Conservation (phyloP, 208 protist genomes). For the Angomonas deanei region DNA sequence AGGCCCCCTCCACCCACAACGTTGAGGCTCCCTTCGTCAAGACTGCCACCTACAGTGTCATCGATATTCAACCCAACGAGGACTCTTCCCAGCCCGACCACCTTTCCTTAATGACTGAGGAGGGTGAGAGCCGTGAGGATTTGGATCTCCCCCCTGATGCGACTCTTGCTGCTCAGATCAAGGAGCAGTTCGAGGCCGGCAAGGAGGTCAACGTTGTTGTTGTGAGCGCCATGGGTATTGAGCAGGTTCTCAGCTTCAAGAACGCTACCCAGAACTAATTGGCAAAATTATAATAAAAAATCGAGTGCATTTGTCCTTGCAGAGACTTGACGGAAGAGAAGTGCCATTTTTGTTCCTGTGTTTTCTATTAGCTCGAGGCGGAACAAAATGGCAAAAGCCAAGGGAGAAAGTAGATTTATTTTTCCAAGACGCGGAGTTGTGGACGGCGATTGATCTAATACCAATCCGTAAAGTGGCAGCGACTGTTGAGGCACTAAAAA, state of each 20-base stretch:
- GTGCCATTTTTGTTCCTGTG: neutral
- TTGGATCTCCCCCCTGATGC: conserved; percentile 92
- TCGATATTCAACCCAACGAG: conserved; percentile 93
- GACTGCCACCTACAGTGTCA: conserved; percentile 92
- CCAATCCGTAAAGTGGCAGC: no score
- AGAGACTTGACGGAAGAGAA: no score
- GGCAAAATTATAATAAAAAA: neutral
- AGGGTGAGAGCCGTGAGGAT: conserved; percentile 94
- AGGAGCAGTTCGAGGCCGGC: conserved; percentile 87
- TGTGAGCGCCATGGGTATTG: conserved; percentile 93
- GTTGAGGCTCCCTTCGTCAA: conserved; percentile 95
- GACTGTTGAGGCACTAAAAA: no score
- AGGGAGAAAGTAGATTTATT: no score
- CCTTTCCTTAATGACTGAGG: conserved; percentile 90
- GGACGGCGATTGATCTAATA: no score
- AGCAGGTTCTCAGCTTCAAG: conserved; percentile 93
- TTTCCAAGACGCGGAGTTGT: no score
- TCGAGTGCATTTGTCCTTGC: no score
- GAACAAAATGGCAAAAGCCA: no score
- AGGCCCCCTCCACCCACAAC: conserved; percentile 97
- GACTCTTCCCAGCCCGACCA: conserved; percentile 55
- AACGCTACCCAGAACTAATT: conserved; percentile 63
- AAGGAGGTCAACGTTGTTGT: conserved; percentile 94
- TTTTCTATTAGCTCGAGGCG: no score
- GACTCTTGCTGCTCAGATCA: conserved; percentile 85